Evolutionary conservation across 2,329 filamentous ascomycete species (phyloP).

Genomic region (Paecilomyces niveus): DNA sequence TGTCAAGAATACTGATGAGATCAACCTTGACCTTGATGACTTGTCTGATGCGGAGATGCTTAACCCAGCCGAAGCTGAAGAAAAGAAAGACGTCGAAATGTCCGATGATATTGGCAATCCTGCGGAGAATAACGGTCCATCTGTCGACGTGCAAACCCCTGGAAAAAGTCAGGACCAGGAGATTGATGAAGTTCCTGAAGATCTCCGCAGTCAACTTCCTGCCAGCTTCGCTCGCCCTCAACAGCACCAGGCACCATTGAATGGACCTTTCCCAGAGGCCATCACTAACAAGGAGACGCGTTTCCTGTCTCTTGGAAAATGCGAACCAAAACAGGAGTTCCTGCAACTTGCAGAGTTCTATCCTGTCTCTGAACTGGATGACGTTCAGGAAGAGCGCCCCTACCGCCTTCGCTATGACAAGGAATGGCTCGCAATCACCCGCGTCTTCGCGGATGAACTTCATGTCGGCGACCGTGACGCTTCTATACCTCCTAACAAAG

Average conservation of each 20-base stretch:
- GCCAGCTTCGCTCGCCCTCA: conserved; percentile 58
- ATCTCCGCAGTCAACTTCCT: conserved; percentile 66
- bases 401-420: conserved; percentile 71
- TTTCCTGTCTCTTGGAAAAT: conserved; percentile 91
- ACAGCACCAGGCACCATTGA: conserved; percentile 18
- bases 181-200: conserved; percentile 46
- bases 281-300: conserved; percentile 74
- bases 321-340: conserved; percentile 70
- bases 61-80: background rate
- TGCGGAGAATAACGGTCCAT: conserved; percentile 12
- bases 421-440: conserved; percentile 92
- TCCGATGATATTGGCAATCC: conserved; percentile 38
- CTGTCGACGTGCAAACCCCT: background rate
- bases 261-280: conserved; percentile 58
- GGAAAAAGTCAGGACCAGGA: background rate
- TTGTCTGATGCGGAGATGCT: conserved; percentile 30
- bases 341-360: conserved; percentile 67
- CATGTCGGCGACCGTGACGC: conserved; percentile 54
- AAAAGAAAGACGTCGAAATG: conserved; percentile 16
- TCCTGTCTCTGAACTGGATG: conserved; percentile 35
- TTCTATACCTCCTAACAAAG: conserved; percentile 52
- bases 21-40: conserved; percentile 60
- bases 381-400: conserved; percentile 32
- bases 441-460: conserved; percentile 65
- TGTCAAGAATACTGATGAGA: conserved; percentile 58